Conservation (phyloP, 352 stramenopile species). For the Phytopythium delawarense region DNA sequence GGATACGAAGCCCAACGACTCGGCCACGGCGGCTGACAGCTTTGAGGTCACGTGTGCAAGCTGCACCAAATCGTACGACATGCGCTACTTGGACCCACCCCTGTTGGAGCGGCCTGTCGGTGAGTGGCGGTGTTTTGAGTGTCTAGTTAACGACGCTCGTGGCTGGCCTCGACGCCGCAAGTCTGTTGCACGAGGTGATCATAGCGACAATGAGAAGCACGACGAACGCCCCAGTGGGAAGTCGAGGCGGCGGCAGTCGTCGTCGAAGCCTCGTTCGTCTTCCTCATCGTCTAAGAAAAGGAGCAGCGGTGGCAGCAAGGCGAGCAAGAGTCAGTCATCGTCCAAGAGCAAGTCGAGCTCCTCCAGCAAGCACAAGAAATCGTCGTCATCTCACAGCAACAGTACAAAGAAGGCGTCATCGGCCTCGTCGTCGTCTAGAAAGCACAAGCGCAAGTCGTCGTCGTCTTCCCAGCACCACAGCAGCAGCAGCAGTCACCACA, state of each 20-base stretch:
- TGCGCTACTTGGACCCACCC: conserved; percentile 78
- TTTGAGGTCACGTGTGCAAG: conserved; percentile 79
- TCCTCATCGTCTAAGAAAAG: conserved; percentile 44
- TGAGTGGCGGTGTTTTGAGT: conserved; percentile 87
- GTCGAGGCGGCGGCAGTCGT: conserved; percentile 39
- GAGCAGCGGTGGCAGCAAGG: conserved; percentile 30
- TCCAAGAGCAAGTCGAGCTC: conserved; percentile 34
- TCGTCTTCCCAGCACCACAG: conserved; percentile 50
- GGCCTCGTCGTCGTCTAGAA: conserved; percentile 40
- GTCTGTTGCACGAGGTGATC: conserved; percentile 14
- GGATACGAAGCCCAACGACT: not conserved
- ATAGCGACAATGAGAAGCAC: conserved; percentile 12
- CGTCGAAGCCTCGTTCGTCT: conserved; percentile 32
- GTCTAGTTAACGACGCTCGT: conserved; percentile 80
- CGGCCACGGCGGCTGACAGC: conserved; percentile 17
- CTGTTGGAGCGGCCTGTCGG: conserved; percentile 65
- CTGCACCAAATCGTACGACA: conserved; percentile 81
- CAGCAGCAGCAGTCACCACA: conserved; percentile 42
- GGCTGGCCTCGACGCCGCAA: conserved; percentile 71
- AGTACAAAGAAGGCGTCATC: conserved; percentile 58
- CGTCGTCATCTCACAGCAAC: conserved; percentile 15
- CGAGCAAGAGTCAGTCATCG: conserved; percentile 35
- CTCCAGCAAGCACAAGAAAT: conserved; percentile 36
- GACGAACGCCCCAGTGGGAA: conserved; percentile 3
- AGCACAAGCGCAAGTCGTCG: conserved; percentile 63